Evolutionary conservation across 108 stramenopile genomes (phyloP), one percentile per base, ranked within the genome.

Genomic region (Asterionellopsis glacialis): DNA sequence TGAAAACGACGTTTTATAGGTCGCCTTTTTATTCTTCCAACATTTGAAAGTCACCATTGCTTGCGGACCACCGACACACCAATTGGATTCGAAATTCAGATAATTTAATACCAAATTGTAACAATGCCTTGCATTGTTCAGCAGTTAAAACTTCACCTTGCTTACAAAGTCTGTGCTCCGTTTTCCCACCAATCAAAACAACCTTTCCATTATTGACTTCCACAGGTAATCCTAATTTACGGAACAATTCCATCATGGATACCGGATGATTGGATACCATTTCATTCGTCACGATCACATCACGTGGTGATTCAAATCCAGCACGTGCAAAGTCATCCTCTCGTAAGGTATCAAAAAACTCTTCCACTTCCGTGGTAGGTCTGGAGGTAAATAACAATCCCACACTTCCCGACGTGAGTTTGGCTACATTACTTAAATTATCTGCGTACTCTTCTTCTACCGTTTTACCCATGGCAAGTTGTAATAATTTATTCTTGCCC

Each of bases 401-500:
- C 42, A 95, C 94, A 58, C 76, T 84, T n/a, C 91, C 90, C 4
- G 83, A 76, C 19, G 88, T 77, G 0, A 72, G 61, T 43, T 91
- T 90, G 52, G 89, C 75, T 27, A 98, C 73, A 55, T 91, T 78
- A 27, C 93, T 76, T 33, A 98, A 69, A 64, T 96, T 96, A 55
- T 96, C 94, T 15, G 81, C 77, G 54, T 96, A 96, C 76, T 98
- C 97, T 60, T 98, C 97, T 71, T 94, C 95, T 22, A 82, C 72
- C 1, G 81, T 79, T 49, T 79, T 68, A 9, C 97, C 97, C 48
- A 98, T 67, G 3, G 95, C 95, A 59, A 96, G 84, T 61, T 96
- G 94, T 41, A 96, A 52, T 43, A 98, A 60, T 68, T 95, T 96
- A 76, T 98, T 98, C 76, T 98, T 98, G 39, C 97, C 97, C 59